phyloP scores from a whole-genome alignment of 495 filamentous ascomycete species.

The Penicillium coffeae region DNA sequence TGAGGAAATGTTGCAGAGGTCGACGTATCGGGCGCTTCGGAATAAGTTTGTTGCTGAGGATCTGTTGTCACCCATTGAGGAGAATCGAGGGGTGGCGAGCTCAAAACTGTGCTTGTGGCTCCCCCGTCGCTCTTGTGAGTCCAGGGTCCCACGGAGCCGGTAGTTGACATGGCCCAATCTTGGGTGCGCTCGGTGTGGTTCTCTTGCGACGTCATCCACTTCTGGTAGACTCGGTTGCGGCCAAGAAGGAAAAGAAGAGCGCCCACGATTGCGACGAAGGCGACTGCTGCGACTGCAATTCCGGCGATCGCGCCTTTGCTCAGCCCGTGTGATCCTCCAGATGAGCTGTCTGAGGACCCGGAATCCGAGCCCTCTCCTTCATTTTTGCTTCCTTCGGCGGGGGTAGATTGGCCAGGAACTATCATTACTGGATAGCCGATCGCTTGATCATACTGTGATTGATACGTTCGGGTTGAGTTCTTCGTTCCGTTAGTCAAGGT shows the following conservation, averaged over 20 bases:
- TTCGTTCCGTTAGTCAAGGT: constrained; percentile 5
- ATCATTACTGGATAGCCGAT: constrained; percentile 34
- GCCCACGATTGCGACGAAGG: constrained; percentile 29
- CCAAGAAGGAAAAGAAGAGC: constrained; percentile 39
- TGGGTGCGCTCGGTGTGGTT: constrained; percentile 30
- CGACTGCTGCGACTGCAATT: constrained; percentile 31
- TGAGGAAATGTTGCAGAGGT: not conserved
- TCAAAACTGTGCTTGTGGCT: not conserved
- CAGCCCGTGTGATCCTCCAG: constrained; percentile 12
- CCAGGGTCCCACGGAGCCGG: not conserved
- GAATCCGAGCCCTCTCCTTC: constrained; percentile 1
- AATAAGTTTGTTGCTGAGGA: not conserved
- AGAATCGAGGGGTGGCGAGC: not conserved
- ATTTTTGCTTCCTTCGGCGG: constrained; percentile 28
- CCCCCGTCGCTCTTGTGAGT: constrained; percentile 4
- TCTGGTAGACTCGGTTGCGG: constrained; percentile 32
- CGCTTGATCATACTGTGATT: constrained; percentile 32
- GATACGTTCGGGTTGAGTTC: constrained; percentile 31
- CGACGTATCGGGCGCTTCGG: not conserved
- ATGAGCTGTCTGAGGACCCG: constrained; percentile 3
- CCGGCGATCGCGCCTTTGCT: constrained; percentile 37
- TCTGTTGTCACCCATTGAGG: not conserved
- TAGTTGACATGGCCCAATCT: constrained; percentile 26
- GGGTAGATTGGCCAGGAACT: constrained; percentile 35
- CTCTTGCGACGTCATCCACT: constrained; percentile 35